Evolutionary conservation across 805 yeast genomes (phyloP).

Genomic region (Wickerhamiella dianesei): DNA sequence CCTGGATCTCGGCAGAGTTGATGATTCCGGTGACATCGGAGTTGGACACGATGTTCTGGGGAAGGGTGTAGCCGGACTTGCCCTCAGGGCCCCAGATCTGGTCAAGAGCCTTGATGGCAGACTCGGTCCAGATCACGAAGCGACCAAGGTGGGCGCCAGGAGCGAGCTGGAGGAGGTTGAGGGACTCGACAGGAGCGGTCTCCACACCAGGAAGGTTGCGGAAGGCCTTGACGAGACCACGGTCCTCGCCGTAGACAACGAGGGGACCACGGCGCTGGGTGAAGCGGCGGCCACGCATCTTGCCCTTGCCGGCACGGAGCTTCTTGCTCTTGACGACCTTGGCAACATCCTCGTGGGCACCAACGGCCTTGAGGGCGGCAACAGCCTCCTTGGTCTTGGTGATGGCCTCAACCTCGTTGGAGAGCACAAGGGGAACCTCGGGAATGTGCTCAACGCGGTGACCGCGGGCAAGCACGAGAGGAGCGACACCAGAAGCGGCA

Average conservation of each 20-base stretch:
- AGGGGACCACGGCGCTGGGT: slow-evolving; percentile 99
- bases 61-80: slow-evolving; percentile 84
- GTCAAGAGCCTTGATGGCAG: slow-evolving; percentile 94
- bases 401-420: slow-evolving; percentile 83
- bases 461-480: slow-evolving; percentile 98
- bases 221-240: slow-evolving; percentile 95
- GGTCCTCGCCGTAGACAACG: slow-evolving; percentile 95
- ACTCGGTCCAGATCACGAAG: slow-evolving; percentile 98
- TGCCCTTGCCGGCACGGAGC: slow-evolving; percentile 99
- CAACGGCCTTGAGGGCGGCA: slow-evolving; percentile 94
- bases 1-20: slow-evolving; percentile 98
- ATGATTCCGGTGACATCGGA: slow-evolving; percentile 93
- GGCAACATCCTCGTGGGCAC: slow-evolving; percentile 97
- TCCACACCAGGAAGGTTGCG: slow-evolving; percentile 99
- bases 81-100: slow-evolving; percentile 92
- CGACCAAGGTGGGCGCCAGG: slow-evolving; percentile 99
- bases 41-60: slow-evolving; percentile 87
- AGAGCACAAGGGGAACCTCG: slow-evolving; percentile 96
- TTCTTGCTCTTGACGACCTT: slow-evolving; percentile 98
- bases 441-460: slow-evolving; percentile 98
- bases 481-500: slow-evolving; percentile 97
- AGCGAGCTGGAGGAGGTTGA: slow-evolving; percentile 95
- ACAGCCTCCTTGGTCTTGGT: slow-evolving; percentile 97
- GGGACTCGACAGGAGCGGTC: slow-evolving; percentile 79
- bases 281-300: slow-evolving; percentile 98